These are phyloP conservation scores for Vitis hybrid DNA, from an alignment of 177 flowering plant species.

Conservation along the genomic window DNA sequence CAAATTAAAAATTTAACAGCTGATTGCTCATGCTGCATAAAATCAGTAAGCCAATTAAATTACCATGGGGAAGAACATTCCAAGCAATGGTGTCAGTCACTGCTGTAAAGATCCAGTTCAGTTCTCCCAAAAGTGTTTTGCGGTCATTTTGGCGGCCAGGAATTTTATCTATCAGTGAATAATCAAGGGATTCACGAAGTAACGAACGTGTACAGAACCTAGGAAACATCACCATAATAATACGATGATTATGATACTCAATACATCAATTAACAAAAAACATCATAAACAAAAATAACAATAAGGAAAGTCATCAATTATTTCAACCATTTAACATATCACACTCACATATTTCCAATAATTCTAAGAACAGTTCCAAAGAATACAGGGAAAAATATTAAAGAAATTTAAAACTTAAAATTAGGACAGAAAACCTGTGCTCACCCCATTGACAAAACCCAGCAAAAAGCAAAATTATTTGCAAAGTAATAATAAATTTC, in stretches of 20 bases:
- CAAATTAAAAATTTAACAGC: background rate
- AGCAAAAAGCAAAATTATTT: background rate
- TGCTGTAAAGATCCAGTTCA: conserved; percentile 99
- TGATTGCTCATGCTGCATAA: background rate
- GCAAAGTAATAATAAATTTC: background rate
- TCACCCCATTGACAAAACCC: background rate
- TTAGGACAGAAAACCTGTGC: background rate
- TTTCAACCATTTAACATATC: background rate
- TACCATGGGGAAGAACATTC: conserved; percentile 99
- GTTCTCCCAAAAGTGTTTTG: conserved; percentile 90
- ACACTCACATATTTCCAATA: background rate
- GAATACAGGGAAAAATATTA: background rate
- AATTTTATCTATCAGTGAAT: conserved; percentile 79
- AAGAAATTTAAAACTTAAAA: background rate
- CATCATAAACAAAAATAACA: background rate
- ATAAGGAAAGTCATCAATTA: background rate
- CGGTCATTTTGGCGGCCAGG: conserved; percentile 99
- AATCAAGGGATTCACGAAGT: conserved; percentile 69
- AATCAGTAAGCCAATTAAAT: background rate
- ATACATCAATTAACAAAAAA: background rate
- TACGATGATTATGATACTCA: background rate
- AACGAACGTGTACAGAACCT: conserved; percentile 89
- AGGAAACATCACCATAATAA: conserved; percentile 14
- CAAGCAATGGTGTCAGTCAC: conserved; percentile 99
- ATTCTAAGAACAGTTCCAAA: background rate